Conservation (phyloP, 2,329 filamentous ascomycete species). For the Nemania sp. region DNA sequence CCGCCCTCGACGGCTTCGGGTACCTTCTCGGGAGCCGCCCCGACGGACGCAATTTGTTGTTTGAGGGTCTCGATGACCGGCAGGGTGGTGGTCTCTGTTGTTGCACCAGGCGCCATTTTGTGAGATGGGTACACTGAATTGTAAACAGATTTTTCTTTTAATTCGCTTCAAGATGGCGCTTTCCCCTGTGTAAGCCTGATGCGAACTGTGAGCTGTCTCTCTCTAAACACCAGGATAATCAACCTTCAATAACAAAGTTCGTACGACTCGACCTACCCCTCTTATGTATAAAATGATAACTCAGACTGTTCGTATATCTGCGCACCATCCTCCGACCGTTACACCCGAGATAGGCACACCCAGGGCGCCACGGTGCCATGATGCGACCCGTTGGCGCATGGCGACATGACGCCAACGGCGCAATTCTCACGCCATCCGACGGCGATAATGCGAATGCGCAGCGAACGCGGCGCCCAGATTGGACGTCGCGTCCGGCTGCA, state of each 20-base stretch:
- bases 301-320: not conserved
- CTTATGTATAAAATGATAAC: slow-evolving; percentile 10
- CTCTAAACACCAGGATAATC: no score
- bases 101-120: slow-evolving; percentile 35
- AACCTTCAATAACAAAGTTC: not conserved
- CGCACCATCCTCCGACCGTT: slow-evolving; percentile 1
- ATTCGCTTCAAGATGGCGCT: no score
- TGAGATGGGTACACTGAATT: no score
- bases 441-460: slow-evolving; percentile 23
- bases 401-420: slow-evolving; percentile 21
- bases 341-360: slow-evolving; percentile 17
- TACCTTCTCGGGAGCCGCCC: slow-evolving; percentile 14
- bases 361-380: not conserved
- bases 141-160: no score
- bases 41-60: slow-evolving; percentile 25
- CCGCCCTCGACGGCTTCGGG: slow-evolving; percentile 14
- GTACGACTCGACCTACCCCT: slow-evolving; percentile 7
- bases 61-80: slow-evolving; percentile 33
- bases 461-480: slow-evolving; percentile 15
- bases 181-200: no score
- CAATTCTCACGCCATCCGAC: slow-evolving; percentile 25
- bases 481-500: not conserved
- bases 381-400: slow-evolving; percentile 6
- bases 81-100: slow-evolving; percentile 31
- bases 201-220: no score